Evolutionary conservation across 495 filamentous ascomycete genomes (phyloP), one percentile per base, ranked within the genome.

Genomic region (Aspergillus kassunensis): DNA sequence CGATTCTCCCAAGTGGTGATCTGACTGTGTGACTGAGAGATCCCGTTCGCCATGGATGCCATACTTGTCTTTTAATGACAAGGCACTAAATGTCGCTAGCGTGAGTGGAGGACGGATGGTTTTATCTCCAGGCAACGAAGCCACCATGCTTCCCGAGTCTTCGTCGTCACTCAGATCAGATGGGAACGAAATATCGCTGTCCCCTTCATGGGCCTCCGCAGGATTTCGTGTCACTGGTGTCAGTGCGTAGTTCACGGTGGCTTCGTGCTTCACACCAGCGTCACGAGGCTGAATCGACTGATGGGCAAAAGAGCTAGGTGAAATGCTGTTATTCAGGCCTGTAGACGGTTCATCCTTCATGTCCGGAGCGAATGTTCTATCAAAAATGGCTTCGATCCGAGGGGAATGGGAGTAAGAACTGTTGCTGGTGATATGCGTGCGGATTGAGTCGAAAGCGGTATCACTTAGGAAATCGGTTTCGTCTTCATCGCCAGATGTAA

Each of bases 401-500:
- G 81, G 73, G 19, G 78, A 74, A 46, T 78, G 70, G 34, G 72
- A 51, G 25, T 75, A 72, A 40, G 62, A 61, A 58, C 78, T 81
- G 49, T 72, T 76, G 49, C 68, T 82, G 6, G 91, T 95, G 20
- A 83, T 82, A 43, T 85, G 80, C 8, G 92, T 96, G 50, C 90
- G 85, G 54, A 93, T 73, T 13, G 91, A 97, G 66, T 97, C 93
- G 70, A 89, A 97, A 40, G 91, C 82, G 6, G 88, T 92, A 57
- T 97, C 93, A 58, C 88, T 96, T 68, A 87, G 80, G 50, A 88
- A 83, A 59, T 95, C 91, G 3, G 82, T 83, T 49, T 95, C 91
- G 46, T 95, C 89, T 55, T 95, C 91, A 45, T 92, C 90, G 5
- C 84, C 82, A 2, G 84, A 90, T 10, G 78, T 77, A 51, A 89